These are phyloP conservation scores for Lyophyllum shimeji DNA, from an alignment of 768 basidiomycete genomes.

Conservation along the genomic window DNA sequence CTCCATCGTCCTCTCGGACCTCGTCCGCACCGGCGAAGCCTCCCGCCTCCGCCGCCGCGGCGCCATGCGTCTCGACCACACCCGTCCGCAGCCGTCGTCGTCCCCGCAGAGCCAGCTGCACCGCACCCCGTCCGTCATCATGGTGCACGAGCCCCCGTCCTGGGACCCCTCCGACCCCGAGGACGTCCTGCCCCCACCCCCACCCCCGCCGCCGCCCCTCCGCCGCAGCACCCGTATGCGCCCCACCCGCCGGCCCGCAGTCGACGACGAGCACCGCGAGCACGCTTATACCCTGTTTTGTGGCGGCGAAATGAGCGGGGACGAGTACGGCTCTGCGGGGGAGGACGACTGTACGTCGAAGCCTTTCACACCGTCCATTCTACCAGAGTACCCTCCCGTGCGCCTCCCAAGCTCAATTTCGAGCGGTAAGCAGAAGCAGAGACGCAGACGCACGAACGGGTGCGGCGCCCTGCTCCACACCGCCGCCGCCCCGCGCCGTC, in stretches of 20 bases:
- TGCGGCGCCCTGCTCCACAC: slow-evolving; percentile 65
- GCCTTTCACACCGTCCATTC: slow-evolving; percentile 16
- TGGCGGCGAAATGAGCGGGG: not conserved
- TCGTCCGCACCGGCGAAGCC: slow-evolving; percentile 72
- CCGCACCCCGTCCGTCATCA: slow-evolving; percentile 5
- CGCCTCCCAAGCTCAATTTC: not conserved
- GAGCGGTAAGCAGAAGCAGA: slow-evolving; percentile 2
- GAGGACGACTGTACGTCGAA: not conserved
- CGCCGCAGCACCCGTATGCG: slow-evolving; percentile 4
- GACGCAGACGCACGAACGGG: slow-evolving; percentile 38
- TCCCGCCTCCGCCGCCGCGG: slow-evolving; percentile 73
- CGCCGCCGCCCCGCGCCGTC: slow-evolving; percentile 50
- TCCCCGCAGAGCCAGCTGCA: not conserved
- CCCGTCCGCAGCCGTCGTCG: slow-evolving; percentile 1
- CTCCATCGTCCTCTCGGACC: slow-evolving; percentile 69
- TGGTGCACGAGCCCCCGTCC: slow-evolving; percentile 20
- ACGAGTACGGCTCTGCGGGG: not conserved
- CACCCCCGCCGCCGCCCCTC: slow-evolving; percentile 10
- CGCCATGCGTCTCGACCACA: slow-evolving; percentile 62
- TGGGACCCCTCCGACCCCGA: slow-evolving; percentile 25
- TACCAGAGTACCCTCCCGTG: slow-evolving; percentile 12
- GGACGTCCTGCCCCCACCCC: not conserved
- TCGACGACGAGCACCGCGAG: not conserved
- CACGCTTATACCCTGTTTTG: slow-evolving; percentile 11
- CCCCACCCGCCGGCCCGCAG: not conserved